phyloP scores from a whole-genome alignment of 2,329 filamentous ascomycete genomes.

The Aspergillus udagawae region DNA sequence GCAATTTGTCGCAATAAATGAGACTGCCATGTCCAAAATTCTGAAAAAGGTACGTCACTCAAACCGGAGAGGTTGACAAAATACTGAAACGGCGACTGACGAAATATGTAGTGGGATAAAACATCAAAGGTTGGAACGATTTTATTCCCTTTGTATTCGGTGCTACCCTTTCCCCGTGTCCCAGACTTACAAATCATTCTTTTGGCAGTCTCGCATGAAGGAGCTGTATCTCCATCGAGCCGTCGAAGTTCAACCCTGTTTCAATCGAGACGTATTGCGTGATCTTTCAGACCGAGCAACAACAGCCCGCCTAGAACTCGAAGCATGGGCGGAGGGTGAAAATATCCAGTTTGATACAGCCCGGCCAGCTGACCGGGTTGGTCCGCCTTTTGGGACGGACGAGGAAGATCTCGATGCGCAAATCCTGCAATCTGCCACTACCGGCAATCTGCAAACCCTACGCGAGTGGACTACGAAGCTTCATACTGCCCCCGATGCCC shows the following conservation, averaged over 20 bases:
- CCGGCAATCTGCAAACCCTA: constrained; percentile 72
- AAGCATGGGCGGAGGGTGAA: constrained; percentile 95
- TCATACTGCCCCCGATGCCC: constrained; percentile 55
- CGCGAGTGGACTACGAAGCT: constrained; percentile 77
- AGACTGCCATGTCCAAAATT: constrained; percentile 96
- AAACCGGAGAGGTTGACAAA: constrained; percentile 8
- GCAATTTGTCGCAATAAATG: constrained; percentile 98
- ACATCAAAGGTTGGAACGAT: constrained; percentile 70
- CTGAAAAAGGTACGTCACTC: constrained; percentile 71
- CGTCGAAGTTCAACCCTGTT: constrained; percentile 96
- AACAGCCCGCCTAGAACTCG: constrained; percentile 89
- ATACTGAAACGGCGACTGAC: constrained; percentile 16
- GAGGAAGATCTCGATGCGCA: constrained; percentile 88
- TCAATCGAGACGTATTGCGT: constrained; percentile 95
- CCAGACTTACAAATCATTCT: constrained; percentile 28
- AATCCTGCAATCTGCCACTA: constrained; percentile 76
- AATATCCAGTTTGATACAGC: constrained; percentile 73
- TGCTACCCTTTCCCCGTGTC: constrained; percentile 1
- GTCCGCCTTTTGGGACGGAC: constrained; percentile 60
- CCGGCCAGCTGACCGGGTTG: constrained; percentile 37
- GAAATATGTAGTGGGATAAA: constrained; percentile 75
- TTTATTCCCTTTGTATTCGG: not conserved
- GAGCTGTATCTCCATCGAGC: constrained; percentile 93
- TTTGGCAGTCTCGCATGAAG: constrained; percentile 77
- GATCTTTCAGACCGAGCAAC: constrained; percentile 95